These are phyloP conservation scores for Cercospora sesami DNA, from an alignment of 2,329 filamentous ascomycete genomes.

Conservation along the genomic window DNA sequence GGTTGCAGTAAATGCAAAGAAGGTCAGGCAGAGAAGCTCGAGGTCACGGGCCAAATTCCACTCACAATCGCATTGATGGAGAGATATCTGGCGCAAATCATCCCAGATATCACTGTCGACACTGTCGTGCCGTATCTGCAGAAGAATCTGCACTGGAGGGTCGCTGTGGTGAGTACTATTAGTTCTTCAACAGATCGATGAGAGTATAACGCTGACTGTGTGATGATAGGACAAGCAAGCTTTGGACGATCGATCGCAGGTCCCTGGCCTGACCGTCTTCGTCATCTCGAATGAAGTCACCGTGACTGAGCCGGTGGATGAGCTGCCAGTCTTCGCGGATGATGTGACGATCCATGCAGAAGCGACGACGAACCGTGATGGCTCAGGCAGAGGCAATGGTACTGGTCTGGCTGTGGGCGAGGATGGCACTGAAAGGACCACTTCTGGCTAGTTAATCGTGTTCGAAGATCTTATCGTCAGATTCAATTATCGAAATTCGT, in stretches of 20 bases:
- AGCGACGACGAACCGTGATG: conserved; percentile 3
- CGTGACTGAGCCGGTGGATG: not conserved
- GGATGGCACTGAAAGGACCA: conserved; percentile 4
- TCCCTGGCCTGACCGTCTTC: not conserved
- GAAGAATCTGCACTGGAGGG: conserved; percentile 16
- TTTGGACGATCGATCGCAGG: conserved; percentile 4
- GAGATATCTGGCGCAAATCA: conserved; percentile 10
- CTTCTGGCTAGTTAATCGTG: not conserved
- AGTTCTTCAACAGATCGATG: not conserved
- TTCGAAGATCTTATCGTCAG: not conserved
- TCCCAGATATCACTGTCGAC: conserved; percentile 6
- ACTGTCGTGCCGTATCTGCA: conserved; percentile 14
- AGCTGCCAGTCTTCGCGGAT: not conserved
- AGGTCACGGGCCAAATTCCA: conserved; percentile 11
- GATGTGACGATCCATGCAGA: conserved; percentile 4
- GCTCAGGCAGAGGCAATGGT: not conserved
- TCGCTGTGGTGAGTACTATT: conserved; percentile 9
- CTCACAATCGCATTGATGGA: conserved; percentile 14
- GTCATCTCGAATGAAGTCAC: conserved; percentile 7
- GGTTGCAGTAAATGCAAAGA: not conserved
- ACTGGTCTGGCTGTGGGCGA: conserved; percentile 8
- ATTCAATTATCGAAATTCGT: not conserved
- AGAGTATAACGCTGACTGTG: not conserved
- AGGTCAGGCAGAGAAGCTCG: not conserved
- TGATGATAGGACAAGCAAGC: not conserved